Evolutionary conservation across 2,329 filamentous ascomycete species (phyloP).

Genomic region (Colletotrichum liaoningense): DNA sequence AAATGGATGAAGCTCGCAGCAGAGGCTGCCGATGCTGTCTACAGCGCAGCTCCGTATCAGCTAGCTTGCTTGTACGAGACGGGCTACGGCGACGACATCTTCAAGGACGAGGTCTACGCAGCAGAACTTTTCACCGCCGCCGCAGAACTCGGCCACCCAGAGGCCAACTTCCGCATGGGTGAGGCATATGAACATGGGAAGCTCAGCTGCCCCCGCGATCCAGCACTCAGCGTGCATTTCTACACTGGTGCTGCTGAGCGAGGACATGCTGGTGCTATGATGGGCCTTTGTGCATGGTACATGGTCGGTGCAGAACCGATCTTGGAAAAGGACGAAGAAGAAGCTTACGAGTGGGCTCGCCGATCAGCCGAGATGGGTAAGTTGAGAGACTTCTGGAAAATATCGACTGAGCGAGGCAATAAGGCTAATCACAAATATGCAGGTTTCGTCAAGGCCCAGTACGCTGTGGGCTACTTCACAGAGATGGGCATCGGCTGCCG

Average conservation of each 20-base stretch:
- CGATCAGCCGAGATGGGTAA: conserved; percentile 87
- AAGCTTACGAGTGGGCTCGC: conserved; percentile 96
- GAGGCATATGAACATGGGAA: conserved; percentile 96
- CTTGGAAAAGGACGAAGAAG: conserved; percentile 92
- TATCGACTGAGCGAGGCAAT: background rate
- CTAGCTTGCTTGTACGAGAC: conserved; percentile 89
- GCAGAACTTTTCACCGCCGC: conserved; percentile 95
- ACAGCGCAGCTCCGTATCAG: conserved; percentile 93
- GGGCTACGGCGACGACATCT: conserved; percentile 94
- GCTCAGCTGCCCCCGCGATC: conserved; percentile 88
- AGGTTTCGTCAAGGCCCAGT: conserved; percentile 84
- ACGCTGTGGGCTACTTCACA: conserved; percentile 95
- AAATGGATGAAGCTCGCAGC: conserved; percentile 97
- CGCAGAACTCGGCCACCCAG: conserved; percentile 88
- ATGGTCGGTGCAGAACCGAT: conserved; percentile 94
- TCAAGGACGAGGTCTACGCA: conserved; percentile 89
- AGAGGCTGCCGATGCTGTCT: conserved; percentile 89
- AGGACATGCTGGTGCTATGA: conserved; percentile 90
- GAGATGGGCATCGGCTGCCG: conserved; percentile 98
- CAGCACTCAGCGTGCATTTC: conserved; percentile 94
- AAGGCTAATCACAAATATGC: conserved; percentile 32
- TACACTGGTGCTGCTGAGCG: conserved; percentile 92
- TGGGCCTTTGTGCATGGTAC: conserved; percentile 99
- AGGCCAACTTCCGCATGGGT: conserved; percentile 90
- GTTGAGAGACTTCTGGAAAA: conserved; percentile 44